These are phyloP conservation scores for Clitopilus hobsonii DNA, from an alignment of 768 basidiomycete genomes.

Conservation along the genomic window DNA sequence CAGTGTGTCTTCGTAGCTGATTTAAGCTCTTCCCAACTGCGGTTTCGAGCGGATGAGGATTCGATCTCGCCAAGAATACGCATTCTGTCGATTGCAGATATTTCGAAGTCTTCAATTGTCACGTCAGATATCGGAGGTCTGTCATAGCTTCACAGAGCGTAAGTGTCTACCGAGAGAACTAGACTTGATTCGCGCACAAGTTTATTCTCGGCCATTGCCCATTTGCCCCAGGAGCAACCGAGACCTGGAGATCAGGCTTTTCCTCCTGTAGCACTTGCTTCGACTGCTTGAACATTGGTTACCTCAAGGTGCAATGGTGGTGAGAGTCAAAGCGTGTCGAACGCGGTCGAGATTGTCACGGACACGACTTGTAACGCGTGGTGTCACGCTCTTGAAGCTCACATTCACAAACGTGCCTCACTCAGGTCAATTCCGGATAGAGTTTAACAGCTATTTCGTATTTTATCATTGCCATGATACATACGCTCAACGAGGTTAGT, in stretches of 20 bases:
- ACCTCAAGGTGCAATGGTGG: conserved; percentile 25
- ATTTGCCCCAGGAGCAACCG: conserved; percentile 24
- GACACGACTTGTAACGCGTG: conserved; percentile 18
- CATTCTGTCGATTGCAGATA: conserved; percentile 81
- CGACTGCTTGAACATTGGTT: background rate
- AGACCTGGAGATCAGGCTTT: conserved; percentile 8
- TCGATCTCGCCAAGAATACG: conserved; percentile 89
- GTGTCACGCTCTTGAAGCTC: conserved; percentile 3
- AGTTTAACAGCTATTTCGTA: no score
- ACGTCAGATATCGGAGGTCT: conserved; percentile 81
- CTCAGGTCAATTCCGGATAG: no score
- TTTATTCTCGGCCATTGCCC: conserved; percentile 68
- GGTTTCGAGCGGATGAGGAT: conserved; percentile 79
- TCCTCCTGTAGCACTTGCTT: background rate
- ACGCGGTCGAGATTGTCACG: conserved; percentile 10
- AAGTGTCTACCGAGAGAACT: conserved; percentile 5
- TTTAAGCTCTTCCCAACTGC: conserved; percentile 75
- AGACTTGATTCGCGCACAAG: conserved; percentile 50
- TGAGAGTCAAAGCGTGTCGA: no score
- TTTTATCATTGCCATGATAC: no score
- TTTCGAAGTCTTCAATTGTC: conserved; percentile 94
- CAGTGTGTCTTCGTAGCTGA: conserved; percentile 57
- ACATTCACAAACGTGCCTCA: no score
- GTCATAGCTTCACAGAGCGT: conserved; percentile 62
- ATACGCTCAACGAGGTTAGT: no score